phyloP scores from a whole-genome alignment of 805 yeast species.

The Wickerhamiella cacticola region DNA sequence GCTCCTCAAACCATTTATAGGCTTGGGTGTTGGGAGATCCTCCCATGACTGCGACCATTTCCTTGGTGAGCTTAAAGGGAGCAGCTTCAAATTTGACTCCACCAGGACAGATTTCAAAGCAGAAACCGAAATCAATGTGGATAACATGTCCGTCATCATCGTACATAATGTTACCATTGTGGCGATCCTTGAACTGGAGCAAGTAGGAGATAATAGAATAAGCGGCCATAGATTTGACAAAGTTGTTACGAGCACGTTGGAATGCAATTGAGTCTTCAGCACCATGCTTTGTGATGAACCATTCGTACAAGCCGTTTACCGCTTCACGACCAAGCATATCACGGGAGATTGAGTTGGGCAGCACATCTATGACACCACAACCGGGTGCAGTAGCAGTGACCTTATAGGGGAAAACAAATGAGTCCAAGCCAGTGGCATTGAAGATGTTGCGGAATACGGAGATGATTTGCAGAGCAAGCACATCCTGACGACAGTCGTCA shows the following conservation, averaged over 20 bases:
- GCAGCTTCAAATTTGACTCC: constrained; percentile 98
- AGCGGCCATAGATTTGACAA: constrained; percentile 85
- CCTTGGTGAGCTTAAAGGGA: constrained; percentile 91
- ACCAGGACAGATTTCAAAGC: constrained; percentile 97
- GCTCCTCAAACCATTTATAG: constrained; percentile 84
- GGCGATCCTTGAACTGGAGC: constrained; percentile 82
- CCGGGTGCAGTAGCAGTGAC: constrained; percentile 99
- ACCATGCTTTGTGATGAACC: constrained; percentile 83
- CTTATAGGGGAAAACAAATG: constrained; percentile 83
- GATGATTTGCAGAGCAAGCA: constrained; percentile 80
- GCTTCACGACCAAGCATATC: constrained; percentile 99
- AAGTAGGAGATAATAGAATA: constrained; percentile 84
- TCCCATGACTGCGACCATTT: constrained; percentile 95
- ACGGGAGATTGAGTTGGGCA: constrained; percentile 88
- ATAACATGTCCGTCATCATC: constrained; percentile 91
- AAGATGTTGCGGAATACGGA: constrained; percentile 86
- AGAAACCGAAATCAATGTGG: constrained; percentile 97
- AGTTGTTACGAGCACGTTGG: constrained; percentile 84
- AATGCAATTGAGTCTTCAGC: constrained; percentile 83
- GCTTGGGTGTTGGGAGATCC: constrained; percentile 77
- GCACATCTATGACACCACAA: constrained; percentile 95
- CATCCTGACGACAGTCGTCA: constrained; percentile 97
- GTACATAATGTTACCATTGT: constrained; percentile 79
- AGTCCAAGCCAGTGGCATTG: constrained; percentile 76
- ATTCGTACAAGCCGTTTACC: constrained; percentile 89